Evolutionary conservation across 805 yeast genomes (phyloP).

Genomic region (Monosporozyma aerobia): DNA sequence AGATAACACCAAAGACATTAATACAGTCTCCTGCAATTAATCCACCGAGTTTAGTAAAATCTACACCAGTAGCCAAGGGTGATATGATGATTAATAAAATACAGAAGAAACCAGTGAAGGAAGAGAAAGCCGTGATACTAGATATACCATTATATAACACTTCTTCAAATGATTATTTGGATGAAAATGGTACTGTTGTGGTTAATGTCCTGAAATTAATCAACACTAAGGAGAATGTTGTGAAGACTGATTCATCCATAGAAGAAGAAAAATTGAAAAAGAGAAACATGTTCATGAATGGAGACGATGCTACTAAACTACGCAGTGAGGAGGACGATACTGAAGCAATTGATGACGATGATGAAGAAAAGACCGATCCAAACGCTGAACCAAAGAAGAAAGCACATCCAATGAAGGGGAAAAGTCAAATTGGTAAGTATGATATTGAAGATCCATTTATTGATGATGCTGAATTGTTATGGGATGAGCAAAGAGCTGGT

Average conservation of each 20-base stretch:
- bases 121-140: conserved; percentile 14
- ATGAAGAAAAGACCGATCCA: conserved; percentile 15
- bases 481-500: conserved; percentile 90
- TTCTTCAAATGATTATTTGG: conserved; percentile 22
- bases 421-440: conserved; percentile 80
- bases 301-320: background rate
- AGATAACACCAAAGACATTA: conserved; percentile 13
- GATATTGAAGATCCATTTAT: conserved; percentile 92
- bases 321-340: conserved; percentile 7
- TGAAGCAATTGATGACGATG: conserved; percentile 18
- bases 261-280: conserved; percentile 2
- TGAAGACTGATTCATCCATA: background rate
- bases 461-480: conserved; percentile 83
- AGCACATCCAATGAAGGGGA: conserved; percentile 39
- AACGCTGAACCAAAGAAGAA: conserved; percentile 22
- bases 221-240: conserved; percentile 4
- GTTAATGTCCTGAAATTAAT: conserved; percentile 21
- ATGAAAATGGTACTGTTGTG: conserved; percentile 30
- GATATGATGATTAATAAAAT: background rate
- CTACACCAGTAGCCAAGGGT: background rate
- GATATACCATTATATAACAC: conserved; percentile 26
- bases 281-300: conserved; percentile 2
- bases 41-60: conserved; percentile 15
- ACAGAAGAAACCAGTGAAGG: background rate
- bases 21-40: conserved; percentile 17